Conservation (phyloP, 208 protist genomes). For the Leishmania tropica region DNA sequence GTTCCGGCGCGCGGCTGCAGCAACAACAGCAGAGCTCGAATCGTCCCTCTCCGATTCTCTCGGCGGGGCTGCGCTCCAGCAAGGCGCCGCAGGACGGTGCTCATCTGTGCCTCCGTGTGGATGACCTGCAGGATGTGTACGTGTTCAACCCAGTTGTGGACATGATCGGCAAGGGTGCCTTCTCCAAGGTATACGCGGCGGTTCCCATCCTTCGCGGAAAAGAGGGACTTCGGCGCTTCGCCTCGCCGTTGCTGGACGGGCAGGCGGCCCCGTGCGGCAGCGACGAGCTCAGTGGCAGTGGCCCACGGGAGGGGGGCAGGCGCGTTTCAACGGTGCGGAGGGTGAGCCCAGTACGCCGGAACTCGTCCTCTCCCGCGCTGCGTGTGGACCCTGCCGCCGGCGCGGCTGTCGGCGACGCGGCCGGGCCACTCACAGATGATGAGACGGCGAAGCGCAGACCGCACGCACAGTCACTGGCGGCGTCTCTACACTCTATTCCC, state of each 20-base stretch:
- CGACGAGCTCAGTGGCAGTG: background rate
- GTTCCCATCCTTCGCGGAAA: slow-evolving; percentile 55
- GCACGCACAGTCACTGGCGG: background rate
- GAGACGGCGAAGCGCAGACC: background rate
- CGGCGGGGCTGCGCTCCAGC: slow-evolving; percentile 9
- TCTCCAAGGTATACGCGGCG: slow-evolving; percentile 79
- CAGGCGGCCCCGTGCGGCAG: background rate
- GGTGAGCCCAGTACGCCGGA: background rate
- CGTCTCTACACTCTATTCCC: slow-evolving; percentile 12
- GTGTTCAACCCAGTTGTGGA: slow-evolving; percentile 74
- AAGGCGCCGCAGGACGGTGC: slow-evolving; percentile 11
- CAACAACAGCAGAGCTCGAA: background rate
- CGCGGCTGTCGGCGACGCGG: background rate
- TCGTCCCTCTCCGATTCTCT: background rate
- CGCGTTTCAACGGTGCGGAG: background rate
- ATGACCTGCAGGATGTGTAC: slow-evolving; percentile 75
- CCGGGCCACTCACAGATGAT: background rate
- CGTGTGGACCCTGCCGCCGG: background rate
- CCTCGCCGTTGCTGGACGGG: background rate
- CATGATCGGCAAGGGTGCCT: slow-evolving; percentile 68
- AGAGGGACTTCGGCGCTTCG: slow-evolving; percentile 23
- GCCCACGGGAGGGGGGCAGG: background rate
- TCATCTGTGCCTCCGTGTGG: slow-evolving; percentile 48
- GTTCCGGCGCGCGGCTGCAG: background rate
- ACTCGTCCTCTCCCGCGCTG: background rate